These are phyloP conservation scores for Orobanche coerulescens DNA, from an alignment of 257 asterid species.

Conservation along the genomic window DNA sequence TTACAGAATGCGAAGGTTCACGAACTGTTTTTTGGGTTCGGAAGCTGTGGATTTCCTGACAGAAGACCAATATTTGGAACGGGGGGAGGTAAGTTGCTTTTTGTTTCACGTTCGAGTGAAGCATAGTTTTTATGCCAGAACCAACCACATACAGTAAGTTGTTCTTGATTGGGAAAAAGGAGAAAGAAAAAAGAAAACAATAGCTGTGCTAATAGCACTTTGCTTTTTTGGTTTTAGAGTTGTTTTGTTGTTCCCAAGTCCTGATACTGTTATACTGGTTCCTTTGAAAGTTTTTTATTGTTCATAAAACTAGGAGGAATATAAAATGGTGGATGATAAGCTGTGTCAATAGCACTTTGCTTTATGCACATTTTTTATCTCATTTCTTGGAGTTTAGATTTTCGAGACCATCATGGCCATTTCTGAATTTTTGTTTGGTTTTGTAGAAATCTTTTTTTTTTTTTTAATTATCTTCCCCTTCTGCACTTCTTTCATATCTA, in stretches of 20 bases:
- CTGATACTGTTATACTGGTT: not conserved
- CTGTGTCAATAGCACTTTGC: not conserved
- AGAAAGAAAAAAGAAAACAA: not conserved
- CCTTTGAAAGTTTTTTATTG: not conserved
- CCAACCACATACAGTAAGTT: too few relatives aligned
- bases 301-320: not conserved
- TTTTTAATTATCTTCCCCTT: not conserved
- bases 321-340: not conserved
- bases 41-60: slow-evolving; percentile 87
- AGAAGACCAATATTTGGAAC: slow-evolving; percentile 83
- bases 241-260: not conserved
- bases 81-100: slow-evolving; percentile 61
- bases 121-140: too few relatives aligned
- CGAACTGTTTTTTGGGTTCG: slow-evolving; percentile 65
- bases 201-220: too few relatives aligned
- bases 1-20: slow-evolving; percentile 63
- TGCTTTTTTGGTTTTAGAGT: not conserved
- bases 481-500: not conserved
- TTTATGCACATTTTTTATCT: not conserved
- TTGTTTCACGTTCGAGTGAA: slow-evolving; percentile 10
- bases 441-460: not conserved
- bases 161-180: too few relatives aligned
- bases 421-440: too few relatives aligned
- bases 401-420: not conserved
- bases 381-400: not conserved